Base-by-base conservation (phyloP, 371 early-diverging fungal genomes). In the Syncephalastrum contaminatum region DNA sequence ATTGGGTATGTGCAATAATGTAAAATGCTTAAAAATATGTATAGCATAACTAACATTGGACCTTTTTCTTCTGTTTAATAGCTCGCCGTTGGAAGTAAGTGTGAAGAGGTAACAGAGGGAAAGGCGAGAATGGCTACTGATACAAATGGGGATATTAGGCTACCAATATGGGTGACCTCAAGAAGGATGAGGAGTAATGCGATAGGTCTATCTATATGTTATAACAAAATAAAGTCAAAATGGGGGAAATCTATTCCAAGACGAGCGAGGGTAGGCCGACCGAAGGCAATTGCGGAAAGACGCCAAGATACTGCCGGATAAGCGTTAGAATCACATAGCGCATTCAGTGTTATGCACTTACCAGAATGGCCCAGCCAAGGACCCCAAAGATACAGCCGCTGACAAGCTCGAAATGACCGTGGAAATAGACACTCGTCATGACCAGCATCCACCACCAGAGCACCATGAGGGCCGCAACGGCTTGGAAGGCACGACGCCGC, bases 401-500 rank as follows among this genome's bases (percentile, higher is more conserved):
- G 18, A 88, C 4, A 40, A 86, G 80, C 69, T 95, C 96, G 13
- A 62, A 63, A 46, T 81, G 62, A n/a, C 85, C 83, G 66, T 95
- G 96, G 67, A 88, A 93, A 66, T 90, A 90, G 19, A 87, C 72
- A 19, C 86, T 82, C 1, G 96, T 95, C 66, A 85, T 77, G 52
- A 85, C 61, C 41, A 94, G 73, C 90, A 92, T 86, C 60, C 79
- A 70, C 70, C 79, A 82, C 91, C 92, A 94, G 16, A 92, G 56
- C 0, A 58, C 56, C 30, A 79, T 53, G 5, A 87, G 44, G 1
- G 54, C 71, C 12, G 66, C 60, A 5, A 75, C 65, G 2, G 64
- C 44, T 53, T 60, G 50, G 24, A 80, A 61, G 22, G 77, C 57
- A 30, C 49, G 59, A 8, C 36, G 36, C 12, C 36, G 36, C 36